These are phyloP conservation scores for Mycothermus thermophilus DNA, from an alignment of 495 filamentous ascomycete genomes.

Conservation along the genomic window DNA sequence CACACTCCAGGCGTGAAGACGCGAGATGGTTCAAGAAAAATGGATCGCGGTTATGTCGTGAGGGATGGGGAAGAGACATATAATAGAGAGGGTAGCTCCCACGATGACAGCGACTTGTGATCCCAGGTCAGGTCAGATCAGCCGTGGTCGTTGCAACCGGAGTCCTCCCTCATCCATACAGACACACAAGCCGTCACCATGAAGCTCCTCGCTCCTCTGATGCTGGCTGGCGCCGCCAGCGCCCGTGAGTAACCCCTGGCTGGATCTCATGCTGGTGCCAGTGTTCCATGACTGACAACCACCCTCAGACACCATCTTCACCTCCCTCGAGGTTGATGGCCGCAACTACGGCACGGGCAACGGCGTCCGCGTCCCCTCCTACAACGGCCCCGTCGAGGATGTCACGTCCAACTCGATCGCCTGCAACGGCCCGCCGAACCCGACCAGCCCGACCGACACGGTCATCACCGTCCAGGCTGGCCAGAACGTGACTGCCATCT, in stretches of 20 bases:
- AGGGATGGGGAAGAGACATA: no score
- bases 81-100: no score
- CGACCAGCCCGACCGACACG: conserved; percentile 26
- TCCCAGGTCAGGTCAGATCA: no score
- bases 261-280: no score
- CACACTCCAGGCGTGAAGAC: no score
- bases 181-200: conserved; percentile 10
- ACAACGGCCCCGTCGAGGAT: conserved; percentile 38
- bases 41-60: no score
- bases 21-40: no score
- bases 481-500: conserved; percentile 24
- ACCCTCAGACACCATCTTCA: conserved; percentile 25
- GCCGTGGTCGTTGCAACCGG: no score
- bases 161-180: no score
- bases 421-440: conserved; percentile 44
- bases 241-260: no score
- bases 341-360: conserved; percentile 18
- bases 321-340: conserved; percentile 16
- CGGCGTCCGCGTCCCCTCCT: conserved; percentile 17
- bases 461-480: conserved; percentile 22
- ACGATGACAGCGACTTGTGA: no score
- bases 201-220: conserved; percentile 16
- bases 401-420: conserved; percentile 36
- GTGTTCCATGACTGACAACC: no score
- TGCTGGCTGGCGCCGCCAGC: conserved; percentile 15